phyloP scores from a whole-genome alignment of 2,329 filamentous ascomycete species.

The Curvularia spicifera region DNA sequence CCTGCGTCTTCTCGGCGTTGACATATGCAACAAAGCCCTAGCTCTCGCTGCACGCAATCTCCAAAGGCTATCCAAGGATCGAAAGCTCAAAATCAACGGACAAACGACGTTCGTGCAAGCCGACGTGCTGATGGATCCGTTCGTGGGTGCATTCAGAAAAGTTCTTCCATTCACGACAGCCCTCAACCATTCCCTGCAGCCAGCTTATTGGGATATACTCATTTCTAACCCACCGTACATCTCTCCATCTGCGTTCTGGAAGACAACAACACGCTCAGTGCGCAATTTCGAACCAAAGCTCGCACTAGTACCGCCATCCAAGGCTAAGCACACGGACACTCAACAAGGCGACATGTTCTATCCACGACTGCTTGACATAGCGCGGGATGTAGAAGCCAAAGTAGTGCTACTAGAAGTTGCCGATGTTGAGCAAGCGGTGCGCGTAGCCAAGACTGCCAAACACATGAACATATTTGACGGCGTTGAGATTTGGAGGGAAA shows the following conservation, averaged over 20 bases:
- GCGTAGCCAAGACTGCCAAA: slow-evolving; percentile 62
- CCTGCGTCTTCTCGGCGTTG: slow-evolving; percentile 70
- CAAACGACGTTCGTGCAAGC: slow-evolving; percentile 57
- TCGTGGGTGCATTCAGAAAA: slow-evolving; percentile 45
- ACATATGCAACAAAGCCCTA: slow-evolving; percentile 72
- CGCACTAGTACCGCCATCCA: slow-evolving; percentile 67
- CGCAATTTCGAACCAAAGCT: slow-evolving; percentile 79
- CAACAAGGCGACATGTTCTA: slow-evolving; percentile 68
- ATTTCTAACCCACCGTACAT: slow-evolving; percentile 94
- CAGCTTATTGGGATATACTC: slow-evolving; percentile 64
- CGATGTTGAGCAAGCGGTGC: slow-evolving; percentile 68
- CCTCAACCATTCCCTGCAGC: slow-evolving; percentile 22
- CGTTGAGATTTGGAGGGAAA: slow-evolving; percentile 76
- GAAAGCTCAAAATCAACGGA: slow-evolving; percentile 4
- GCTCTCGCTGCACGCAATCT: slow-evolving; percentile 70
- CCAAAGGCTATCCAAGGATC: slow-evolving; percentile 41
- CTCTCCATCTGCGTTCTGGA: slow-evolving; percentile 67
- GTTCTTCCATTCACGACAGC: slow-evolving; percentile 23
- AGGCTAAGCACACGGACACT: slow-evolving; percentile 22
- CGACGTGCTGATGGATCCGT: slow-evolving; percentile 58
- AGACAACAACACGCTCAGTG: slow-evolving; percentile 73
- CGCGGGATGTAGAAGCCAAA: slow-evolving; percentile 57
- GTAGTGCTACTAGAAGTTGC: slow-evolving; percentile 74
- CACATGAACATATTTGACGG: slow-evolving; percentile 40
- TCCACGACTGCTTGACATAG: slow-evolving; percentile 65